These are phyloP conservation scores for Geotrichum histeridarum DNA, from an alignment of 1,139 yeast species.

Conservation along the genomic window DNA sequence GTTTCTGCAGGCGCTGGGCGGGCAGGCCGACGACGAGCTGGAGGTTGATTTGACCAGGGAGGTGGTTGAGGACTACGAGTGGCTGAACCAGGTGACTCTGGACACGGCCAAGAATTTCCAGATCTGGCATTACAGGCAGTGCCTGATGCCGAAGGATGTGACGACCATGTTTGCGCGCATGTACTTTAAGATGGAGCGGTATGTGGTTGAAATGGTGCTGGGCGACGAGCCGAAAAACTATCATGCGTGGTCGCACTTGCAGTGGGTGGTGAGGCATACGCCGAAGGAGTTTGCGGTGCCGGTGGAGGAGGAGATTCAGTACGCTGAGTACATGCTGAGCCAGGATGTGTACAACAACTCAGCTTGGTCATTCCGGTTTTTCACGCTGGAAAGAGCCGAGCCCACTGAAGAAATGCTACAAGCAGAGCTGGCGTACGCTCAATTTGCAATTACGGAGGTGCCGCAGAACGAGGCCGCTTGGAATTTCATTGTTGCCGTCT, in stretches of 20 bases:
- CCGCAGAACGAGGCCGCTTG: constrained; percentile 85
- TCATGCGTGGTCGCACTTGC: constrained; percentile 91
- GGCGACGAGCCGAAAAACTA: constrained; percentile 81
- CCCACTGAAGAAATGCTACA: constrained; percentile 9
- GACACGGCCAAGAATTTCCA: constrained; percentile 88
- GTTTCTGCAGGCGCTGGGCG: not conserved
- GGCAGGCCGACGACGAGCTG: not conserved
- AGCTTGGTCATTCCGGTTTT: constrained; percentile 88
- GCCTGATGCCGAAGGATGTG: constrained; percentile 22
- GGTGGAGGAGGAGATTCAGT: constrained; percentile 46
- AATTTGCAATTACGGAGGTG: constrained; percentile 47
- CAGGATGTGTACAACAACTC: constrained; percentile 81
- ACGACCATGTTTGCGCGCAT: constrained; percentile 12
- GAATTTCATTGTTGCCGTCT: constrained; percentile 71
- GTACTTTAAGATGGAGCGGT: constrained; percentile 52
- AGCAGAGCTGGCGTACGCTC: constrained; percentile 47
- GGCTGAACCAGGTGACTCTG: constrained; percentile 74
- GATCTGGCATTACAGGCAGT: constrained; percentile 87
- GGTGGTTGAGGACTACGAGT: constrained; percentile 41
- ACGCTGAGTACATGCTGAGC: constrained; percentile 47
- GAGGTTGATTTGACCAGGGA: constrained; percentile 8
- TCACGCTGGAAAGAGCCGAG: constrained; percentile 37
- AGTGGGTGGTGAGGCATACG: constrained; percentile 55
- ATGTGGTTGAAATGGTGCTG: constrained; percentile 61
- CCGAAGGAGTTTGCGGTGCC: constrained; percentile 15